These are phyloP conservation scores for Syzygium oleosum DNA, from an alignment of 345 rosid species.

Conservation along the genomic window DNA sequence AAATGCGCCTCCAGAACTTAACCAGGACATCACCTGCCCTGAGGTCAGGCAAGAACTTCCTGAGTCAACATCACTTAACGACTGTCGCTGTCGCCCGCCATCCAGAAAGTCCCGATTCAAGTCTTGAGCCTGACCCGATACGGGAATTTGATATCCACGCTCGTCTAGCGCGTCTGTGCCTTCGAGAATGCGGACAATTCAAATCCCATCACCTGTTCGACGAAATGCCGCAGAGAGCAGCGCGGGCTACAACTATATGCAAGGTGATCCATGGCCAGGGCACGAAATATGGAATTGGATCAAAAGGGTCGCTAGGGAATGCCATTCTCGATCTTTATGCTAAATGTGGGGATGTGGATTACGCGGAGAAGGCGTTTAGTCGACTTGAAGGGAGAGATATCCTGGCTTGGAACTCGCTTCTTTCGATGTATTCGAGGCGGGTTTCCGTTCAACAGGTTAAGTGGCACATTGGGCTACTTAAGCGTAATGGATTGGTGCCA, in stretches of 20 bases:
- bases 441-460: conserved; percentile 30
- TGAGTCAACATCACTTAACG: neutral
- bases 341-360: conserved; percentile 50
- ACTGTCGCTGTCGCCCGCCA: neutral
- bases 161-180: conserved; percentile 23
- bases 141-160: conserved; percentile 3
- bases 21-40: neutral
- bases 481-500: conserved; percentile 29
- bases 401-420: conserved; percentile 73
- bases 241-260: conserved; percentile 18
- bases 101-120: neutral
- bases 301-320: conserved; percentile 42
- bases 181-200: conserved; percentile 35
- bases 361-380: conserved; percentile 52
- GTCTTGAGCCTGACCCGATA: neutral
- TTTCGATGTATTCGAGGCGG: conserved; percentile 57
- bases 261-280: conserved; percentile 47
- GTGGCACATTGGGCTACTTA: conserved; percentile 26
- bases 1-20: neutral
- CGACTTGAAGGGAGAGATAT: conserved; percentile 42
- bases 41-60: neutral
- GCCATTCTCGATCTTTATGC: conserved; percentile 74
- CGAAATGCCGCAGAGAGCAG: conserved; percentile 49
- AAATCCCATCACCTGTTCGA: conserved; percentile 56
- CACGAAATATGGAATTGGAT: conserved; percentile 37